Evolutionary conservation across 352 stramenopile genomes (phyloP).

Genomic region (Globisporangium viniferum): DNA sequence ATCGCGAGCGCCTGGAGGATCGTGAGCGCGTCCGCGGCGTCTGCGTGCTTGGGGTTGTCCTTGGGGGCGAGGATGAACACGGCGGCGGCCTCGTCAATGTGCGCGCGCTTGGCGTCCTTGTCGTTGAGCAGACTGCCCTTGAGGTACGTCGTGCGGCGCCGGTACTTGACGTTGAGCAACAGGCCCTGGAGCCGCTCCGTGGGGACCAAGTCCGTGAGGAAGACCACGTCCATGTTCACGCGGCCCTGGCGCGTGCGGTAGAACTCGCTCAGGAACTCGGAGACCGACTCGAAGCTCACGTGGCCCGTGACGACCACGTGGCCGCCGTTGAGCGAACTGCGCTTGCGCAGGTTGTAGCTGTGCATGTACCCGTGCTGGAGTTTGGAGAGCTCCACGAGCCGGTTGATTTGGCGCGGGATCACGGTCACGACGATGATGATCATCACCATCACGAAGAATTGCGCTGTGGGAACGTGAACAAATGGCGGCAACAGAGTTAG

Average conservation of each 20-base stretch:
- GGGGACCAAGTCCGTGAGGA: conserved; percentile 36
- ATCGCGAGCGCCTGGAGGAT: conserved; percentile 53
- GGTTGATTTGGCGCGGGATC: conserved; percentile 52
- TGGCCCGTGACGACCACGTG: conserved; percentile 52
- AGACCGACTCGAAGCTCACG: conserved; percentile 40
- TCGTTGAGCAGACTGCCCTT: conserved; percentile 54
- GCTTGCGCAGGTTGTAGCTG: conserved; percentile 39
- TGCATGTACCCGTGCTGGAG: conserved; percentile 51
- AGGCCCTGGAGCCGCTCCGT: conserved; percentile 32
- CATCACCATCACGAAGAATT: conserved; percentile 61
- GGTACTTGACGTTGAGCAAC: conserved; percentile 43
- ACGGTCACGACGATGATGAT: conserved; percentile 58
- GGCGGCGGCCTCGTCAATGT: conserved; percentile 39
- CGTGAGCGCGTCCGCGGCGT: conserved; percentile 45
- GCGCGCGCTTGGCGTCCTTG: conserved; percentile 43
- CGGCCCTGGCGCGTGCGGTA: conserved; percentile 50
- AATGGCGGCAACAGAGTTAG: background rate
- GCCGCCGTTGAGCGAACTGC: conserved; percentile 35
- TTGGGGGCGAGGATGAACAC: conserved; percentile 57
- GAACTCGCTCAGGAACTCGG: conserved; percentile 60
- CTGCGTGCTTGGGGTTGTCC: conserved; percentile 37
- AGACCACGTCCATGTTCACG: conserved; percentile 64
- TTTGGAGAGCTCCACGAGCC: conserved; percentile 45
- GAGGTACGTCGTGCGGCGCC: conserved; percentile 47
- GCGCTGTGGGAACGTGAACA: conserved; percentile 19